A percentile compares a stretch with the other conserved stretches of the same genome.
These are phyloP conservation scores for Fusarium nurragi DNA, from an alignment of 2,329 filamentous ascomycete species.

Conservation along the genomic window DNA sequence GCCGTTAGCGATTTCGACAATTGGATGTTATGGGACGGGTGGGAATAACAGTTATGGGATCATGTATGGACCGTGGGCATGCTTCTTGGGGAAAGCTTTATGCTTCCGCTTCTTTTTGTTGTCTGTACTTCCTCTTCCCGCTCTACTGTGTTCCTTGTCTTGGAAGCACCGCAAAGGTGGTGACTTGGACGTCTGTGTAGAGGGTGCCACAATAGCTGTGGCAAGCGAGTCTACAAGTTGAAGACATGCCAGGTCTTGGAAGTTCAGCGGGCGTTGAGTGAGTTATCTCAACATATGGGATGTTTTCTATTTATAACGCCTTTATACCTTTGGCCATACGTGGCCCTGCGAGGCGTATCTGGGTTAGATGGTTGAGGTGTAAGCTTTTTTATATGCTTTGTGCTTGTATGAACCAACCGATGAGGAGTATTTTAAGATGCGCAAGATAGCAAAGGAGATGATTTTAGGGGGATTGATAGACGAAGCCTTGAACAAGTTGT, in stretches of 20 bases:
- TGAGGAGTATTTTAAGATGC: not conserved
- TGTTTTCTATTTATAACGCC: constrained; percentile 17
- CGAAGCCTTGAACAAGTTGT: not conserved
- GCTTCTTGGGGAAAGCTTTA: not conserved
- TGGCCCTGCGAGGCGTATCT: constrained; percentile 26
- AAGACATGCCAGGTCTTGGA: constrained; percentile 15
- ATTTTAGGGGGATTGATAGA: constrained; percentile 13
- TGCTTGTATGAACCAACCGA: constrained; percentile 14
- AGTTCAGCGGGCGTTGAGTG: constrained; percentile 40
- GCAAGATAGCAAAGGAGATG: not conserved
- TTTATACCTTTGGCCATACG: constrained; percentile 17
- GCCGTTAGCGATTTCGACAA: constrained; percentile 45
- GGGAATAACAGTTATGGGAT: constrained; percentile 44
- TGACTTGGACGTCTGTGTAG: constrained; percentile 22
- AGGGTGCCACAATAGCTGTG: constrained; percentile 28
- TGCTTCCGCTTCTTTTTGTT: not conserved
- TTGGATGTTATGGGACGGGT: constrained; percentile 55
- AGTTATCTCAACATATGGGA: constrained; percentile 2
- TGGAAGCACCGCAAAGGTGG: not conserved
- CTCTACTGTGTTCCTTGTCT: constrained; percentile 17
- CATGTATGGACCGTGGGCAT: not conserved
- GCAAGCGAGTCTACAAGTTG: constrained; percentile 14
- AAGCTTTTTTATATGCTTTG: constrained; percentile 17
- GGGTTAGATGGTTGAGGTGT: constrained; percentile 23
- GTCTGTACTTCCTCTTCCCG: constrained; percentile 4